phyloP scores from a whole-genome alignment of 441 rosid species.

The Gossypium aridum region DNA sequence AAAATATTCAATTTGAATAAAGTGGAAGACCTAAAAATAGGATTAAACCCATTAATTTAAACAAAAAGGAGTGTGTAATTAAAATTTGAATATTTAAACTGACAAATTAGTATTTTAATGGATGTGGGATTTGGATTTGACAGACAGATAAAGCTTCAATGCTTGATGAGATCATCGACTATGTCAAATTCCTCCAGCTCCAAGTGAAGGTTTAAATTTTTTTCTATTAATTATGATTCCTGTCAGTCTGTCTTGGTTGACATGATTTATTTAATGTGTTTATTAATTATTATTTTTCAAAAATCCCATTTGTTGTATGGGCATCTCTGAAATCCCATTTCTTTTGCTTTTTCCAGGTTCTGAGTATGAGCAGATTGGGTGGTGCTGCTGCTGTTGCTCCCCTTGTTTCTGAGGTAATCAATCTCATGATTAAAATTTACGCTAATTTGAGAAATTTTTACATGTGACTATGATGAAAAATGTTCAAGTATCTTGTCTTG shows the following conservation, averaged over 20 bases:
- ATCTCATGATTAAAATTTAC: background rate
- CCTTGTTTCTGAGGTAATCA: conserved; percentile 62
- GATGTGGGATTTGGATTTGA: conserved; percentile 28
- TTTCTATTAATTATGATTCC: background rate
- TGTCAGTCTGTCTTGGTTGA: conserved; percentile 11
- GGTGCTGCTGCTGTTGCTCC: conserved; percentile 85
- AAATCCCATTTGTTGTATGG: background rate
- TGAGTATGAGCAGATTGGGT: conserved; percentile 90
- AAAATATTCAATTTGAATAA: too few relatives aligned
- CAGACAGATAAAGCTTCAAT: conserved; percentile 97
- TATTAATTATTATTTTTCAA: background rate
- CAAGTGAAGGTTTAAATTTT: conserved; percentile 78
- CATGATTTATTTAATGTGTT: conserved; percentile 16
- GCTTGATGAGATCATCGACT: conserved; percentile 98
- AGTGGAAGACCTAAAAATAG: too few relatives aligned
- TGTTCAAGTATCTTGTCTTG: background rate
- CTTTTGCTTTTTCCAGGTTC: conserved; percentile 41
- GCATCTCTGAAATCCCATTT: conserved; percentile 19
- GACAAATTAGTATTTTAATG: background rate
- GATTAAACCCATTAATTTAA: too few relatives aligned
- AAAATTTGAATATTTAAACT: background rate
- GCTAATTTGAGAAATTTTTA: too few relatives aligned
- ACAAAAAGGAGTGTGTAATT: too few relatives aligned
- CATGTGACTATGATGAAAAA: background rate
- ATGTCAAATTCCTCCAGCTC: conserved; percentile 93